Base-by-base conservation (phyloP, 1,284 basidiomycete genomes). In the Entoloma clypeatum region DNA sequence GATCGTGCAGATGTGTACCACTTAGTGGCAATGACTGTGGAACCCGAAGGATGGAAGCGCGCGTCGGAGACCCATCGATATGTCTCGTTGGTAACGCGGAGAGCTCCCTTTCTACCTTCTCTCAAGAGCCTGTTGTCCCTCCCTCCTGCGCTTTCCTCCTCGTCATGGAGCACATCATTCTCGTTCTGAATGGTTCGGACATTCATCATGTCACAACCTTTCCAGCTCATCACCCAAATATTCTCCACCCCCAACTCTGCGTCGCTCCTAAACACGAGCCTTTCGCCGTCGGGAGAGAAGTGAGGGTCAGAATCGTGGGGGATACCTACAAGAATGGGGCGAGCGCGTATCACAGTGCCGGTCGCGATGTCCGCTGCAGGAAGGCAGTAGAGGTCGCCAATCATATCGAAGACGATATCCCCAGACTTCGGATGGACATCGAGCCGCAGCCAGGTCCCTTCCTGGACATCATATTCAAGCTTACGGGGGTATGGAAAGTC, bases 371-470 rank as follows among this genome's bases (percentile, higher is more conserved):
- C 53, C 7, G 41, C 21, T 3, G 69, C 72, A 3, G 80, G 72
- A 31, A 86, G 65, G 50, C 83, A 86, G 56, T 85, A 86, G 19
- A 86, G 55, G 54, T 86, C 81, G 2, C 83, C 83, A 4, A 81
- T 61, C 71, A 86, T 81, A 55, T 85, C 83, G 41, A 86, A 86
- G 5, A 85, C 70, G 39, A 86, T 74, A 47, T 86, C 83, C 7
- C 84, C 82, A 2, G 74, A 71, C 44, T 62, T 62, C 6, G 81
- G 79, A 49, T 83, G 76, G 2, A 85, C 80, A 53, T 86, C 82
- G 22, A 86, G 71, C 9, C 82, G 71, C 37, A 86, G 61, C 81
- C 81, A 86, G 22, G 82, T 86, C 7, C 83, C 83, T 52, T 85
- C 80, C 24, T 70, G 65, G 13, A 85, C 82, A 38, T 83, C 75